Evolutionary conservation across 2,329 filamentous ascomycete species (phyloP).

Genomic region (Penicillium polonicum): DNA sequence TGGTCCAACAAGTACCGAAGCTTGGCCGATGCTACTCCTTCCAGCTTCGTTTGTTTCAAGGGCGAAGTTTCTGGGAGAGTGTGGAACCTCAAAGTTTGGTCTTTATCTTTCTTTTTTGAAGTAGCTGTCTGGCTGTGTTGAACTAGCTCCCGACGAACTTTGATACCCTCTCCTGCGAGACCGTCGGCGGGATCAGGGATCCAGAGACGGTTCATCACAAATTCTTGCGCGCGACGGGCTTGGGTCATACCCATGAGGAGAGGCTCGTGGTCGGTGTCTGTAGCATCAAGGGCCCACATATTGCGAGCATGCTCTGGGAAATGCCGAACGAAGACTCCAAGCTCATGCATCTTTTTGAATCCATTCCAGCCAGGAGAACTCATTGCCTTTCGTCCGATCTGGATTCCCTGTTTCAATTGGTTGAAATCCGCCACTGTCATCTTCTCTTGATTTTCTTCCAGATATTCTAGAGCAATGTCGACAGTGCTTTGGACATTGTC

Average conservation of each 20-base stretch:
- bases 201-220: constrained; percentile 46
- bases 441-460: constrained; percentile 59
- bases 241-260: constrained; percentile 59
- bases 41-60: constrained; percentile 60
- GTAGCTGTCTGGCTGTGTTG: constrained; percentile 16
- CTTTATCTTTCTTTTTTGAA: no score
- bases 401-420: constrained; percentile 64
- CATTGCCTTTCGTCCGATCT: constrained; percentile 60
- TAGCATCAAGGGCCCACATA: constrained; percentile 66
- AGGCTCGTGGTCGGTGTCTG: constrained; percentile 41
- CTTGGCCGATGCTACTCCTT: constrained; percentile 84
- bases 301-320: constrained; percentile 63
- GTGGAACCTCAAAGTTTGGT: constrained; percentile 6
- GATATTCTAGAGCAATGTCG: constrained; percentile 65
- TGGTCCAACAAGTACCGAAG: constrained; percentile 79
- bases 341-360: constrained; percentile 70
- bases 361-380: constrained; percentile 63
- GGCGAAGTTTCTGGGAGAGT: constrained; percentile 46
- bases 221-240: constrained; percentile 55
- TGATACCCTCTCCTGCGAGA: constrained; percentile 44
- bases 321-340: constrained; percentile 68
- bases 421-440: constrained; percentile 61
- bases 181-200: constrained; percentile 40
- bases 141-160: constrained; percentile 31
- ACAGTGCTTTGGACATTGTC: constrained; percentile 64